These are phyloP conservation scores for Psilocybe mexicana DNA, from an alignment of 1,284 basidiomycete genomes.

Conservation along the genomic window DNA sequence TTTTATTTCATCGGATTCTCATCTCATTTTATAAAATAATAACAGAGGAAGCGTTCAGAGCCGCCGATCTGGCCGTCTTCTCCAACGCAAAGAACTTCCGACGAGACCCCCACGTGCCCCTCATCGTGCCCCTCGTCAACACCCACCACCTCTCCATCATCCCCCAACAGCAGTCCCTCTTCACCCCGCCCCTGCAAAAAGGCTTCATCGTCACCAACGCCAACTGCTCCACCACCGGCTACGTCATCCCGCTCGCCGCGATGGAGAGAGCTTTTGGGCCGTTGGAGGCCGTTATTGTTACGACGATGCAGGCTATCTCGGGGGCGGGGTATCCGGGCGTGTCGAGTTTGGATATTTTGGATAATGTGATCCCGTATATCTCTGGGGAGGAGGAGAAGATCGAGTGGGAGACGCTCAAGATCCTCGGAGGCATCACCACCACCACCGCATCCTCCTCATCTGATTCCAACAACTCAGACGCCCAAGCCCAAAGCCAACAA, in stretches of 20 bases:
- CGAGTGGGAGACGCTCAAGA: conserved; percentile 98
- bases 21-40: neutral
- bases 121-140: conserved; percentile 97
- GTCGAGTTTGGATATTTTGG: conserved; percentile 87
- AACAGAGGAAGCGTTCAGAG: conserved; percentile 84
- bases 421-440: conserved; percentile 77
- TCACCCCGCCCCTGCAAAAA: conserved; percentile 71
- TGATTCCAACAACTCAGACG: too few species aligned
- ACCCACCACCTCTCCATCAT: conserved; percentile 85
- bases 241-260: conserved; percentile 91
- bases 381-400: conserved; percentile 98
- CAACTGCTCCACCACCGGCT: conserved; percentile 96
- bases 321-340: conserved; percentile 98
- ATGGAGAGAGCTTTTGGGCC: conserved; percentile 94
- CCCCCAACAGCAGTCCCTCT: conserved; percentile 75
- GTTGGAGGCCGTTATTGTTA: conserved; percentile 87
- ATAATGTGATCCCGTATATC: conserved; percentile 97
- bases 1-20: neutral
- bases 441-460: too few species aligned
- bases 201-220: conserved; percentile 99
- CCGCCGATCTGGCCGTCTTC: conserved; percentile 90
- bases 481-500: too few species aligned
- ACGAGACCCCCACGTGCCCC: conserved; percentile 91
- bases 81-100: conserved; percentile 99
- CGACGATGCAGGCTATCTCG: conserved; percentile 97